Base-by-base conservation (phyloP, 2,329 filamentous ascomycete genomes). In the Aureobasidium melanogenum region DNA sequence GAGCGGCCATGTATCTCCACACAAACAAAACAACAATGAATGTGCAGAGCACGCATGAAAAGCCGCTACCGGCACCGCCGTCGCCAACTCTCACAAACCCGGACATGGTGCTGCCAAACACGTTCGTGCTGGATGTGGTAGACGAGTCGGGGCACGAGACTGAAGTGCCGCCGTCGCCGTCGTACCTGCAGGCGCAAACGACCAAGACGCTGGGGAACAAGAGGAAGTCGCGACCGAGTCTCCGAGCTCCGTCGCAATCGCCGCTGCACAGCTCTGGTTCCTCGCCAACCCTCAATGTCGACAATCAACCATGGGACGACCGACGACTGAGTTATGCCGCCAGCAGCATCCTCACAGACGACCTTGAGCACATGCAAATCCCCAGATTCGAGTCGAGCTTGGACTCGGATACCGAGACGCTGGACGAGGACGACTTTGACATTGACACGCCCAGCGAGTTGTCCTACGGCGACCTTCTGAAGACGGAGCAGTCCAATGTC, bases 31-130 rank as follows among this genome's bases (percentile, higher is more conserved):
- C 55, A 58, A 58, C 55, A 47, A 48, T 48, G 55, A 32, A 15
- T 15, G 19, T 57, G 15, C 51, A 28, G 14, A 28, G 19, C 19
- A 14, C 19, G 15, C 32, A 43, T 24, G 22, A 34, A 17, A 69
- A 69, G 56, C 68, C 67, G 43, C 63, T 70, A 57, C 69, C 69
- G n/a, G 64, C 66, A 36, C 86, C 88, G 65, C 50, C 59, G 14
- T 95, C 90, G 63, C 92, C 92, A 50, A 96, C 92, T 2, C 79
- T 97, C 69, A 95, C 91, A 61, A 95, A 96, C 73, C 91, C 91
- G 57, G 92, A 96, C 73, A 92, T 96, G 90, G 96, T 97, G 69
- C 78, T 97, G 57, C 92, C 92, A 63, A 86, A 88, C 39, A 51
- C 43, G 59, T 17, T 51, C 62, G 24, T 43, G 61, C 47, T 34